Evolutionary conservation across 2,329 filamentous ascomycete species (phyloP).

Genomic region (Aspergillus fumigatiaffinis): DNA sequence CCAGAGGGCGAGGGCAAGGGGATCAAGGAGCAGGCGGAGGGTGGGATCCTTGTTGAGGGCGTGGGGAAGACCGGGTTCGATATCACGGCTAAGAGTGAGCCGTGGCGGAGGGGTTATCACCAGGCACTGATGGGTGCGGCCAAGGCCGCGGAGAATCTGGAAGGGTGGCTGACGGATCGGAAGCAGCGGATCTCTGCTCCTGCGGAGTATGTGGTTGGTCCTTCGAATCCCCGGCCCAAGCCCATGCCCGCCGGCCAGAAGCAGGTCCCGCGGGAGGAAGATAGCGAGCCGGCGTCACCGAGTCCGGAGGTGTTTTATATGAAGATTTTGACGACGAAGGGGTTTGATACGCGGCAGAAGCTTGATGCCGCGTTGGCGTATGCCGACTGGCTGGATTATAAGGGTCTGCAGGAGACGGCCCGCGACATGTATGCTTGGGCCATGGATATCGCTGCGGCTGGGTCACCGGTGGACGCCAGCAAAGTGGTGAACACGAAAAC

Average conservation of each 20-base stretch:
- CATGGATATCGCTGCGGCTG: constrained; percentile 66
- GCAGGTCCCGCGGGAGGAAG: constrained; percentile 65
- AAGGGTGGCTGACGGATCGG: constrained; percentile 71
- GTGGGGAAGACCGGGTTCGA: constrained; percentile 61
- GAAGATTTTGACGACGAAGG: constrained; percentile 73
- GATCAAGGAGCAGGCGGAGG: constrained; percentile 52
- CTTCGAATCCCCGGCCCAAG: constrained; percentile 75
- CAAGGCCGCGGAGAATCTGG: constrained; percentile 72
- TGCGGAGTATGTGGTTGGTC: constrained; percentile 69
- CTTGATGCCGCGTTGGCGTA: constrained; percentile 79
- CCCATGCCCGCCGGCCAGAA: constrained; percentile 63
- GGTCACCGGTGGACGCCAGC: constrained; percentile 43
- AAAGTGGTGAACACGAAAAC: constrained; percentile 59
- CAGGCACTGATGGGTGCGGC: constrained; percentile 75
- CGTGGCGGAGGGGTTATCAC: constrained; percentile 83
- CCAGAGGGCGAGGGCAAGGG: constrained; percentile 63
- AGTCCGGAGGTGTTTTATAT: constrained; percentile 74
- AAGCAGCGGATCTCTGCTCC: constrained; percentile 65
- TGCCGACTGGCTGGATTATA: constrained; percentile 80
- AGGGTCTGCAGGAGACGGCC: constrained; percentile 61
- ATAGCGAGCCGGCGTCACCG: constrained; percentile 67
- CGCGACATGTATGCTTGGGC: constrained; percentile 72
- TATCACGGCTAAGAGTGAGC: constrained; percentile 69
- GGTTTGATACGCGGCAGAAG: constrained; percentile 73
- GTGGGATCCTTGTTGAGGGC: constrained; percentile 52